These are phyloP conservation scores for Myxozyma mucilagina DNA, from an alignment of 805 yeast species.

Conservation along the genomic window DNA sequence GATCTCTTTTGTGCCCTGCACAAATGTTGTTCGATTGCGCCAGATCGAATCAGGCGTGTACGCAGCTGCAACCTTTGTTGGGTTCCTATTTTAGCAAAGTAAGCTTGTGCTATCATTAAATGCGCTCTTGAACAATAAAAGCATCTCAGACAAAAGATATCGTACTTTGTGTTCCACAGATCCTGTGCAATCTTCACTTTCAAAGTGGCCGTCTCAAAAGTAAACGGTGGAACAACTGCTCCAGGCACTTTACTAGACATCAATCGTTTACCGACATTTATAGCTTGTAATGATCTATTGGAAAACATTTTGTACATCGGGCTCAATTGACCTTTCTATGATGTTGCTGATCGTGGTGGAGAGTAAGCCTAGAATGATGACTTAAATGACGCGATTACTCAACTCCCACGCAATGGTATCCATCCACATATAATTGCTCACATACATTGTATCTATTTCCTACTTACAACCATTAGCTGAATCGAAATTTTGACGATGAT, in stretches of 20 bases:
- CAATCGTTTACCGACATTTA: neutral
- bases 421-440: neutral
- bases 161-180: conserved; percentile 27
- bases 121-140: neutral
- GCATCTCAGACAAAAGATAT: neutral
- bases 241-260: neutral
- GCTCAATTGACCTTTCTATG: no score
- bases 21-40: conserved; percentile 27
- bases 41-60: conserved; percentile 24
- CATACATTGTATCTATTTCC: no score
- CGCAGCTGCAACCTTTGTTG: conserved; percentile 20
- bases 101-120: neutral
- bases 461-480: neutral
- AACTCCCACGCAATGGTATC: neutral
- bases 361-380: neutral
- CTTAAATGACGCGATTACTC: neutral
- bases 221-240: conserved; percentile 23
- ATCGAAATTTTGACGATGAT: no score
- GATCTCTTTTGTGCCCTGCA: conserved; percentile 20
- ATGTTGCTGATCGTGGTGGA: neutral
- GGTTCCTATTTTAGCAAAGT: conserved; percentile 5
- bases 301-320: neutral
- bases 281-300: neutral
- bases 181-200: conserved; percentile 30
- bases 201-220: conserved; percentile 15